Evolutionary conservation across 495 filamentous ascomycete species (phyloP).

Genomic region (Parathielavia hyrcaniae): DNA sequence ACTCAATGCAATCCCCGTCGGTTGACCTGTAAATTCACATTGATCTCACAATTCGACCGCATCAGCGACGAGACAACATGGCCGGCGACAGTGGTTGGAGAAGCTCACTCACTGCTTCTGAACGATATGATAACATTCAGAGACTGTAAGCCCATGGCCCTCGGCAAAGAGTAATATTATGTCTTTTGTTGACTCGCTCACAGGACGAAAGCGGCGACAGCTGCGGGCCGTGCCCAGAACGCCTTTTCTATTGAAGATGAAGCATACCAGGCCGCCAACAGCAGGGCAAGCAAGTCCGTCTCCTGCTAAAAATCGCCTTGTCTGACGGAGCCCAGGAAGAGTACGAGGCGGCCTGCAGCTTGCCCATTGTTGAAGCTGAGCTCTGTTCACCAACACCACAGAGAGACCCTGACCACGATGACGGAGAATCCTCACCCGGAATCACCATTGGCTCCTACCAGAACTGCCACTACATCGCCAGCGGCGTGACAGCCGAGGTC

Average conservation of each 20-base stretch:
- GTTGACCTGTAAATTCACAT: neutral
- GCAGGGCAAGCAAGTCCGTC: constrained; percentile 29
- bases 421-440: constrained; percentile 29
- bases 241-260: constrained; percentile 40
- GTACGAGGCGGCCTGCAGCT: constrained; percentile 37
- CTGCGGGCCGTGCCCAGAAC: constrained; percentile 18
- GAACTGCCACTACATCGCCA: constrained; percentile 61
- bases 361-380: neutral
- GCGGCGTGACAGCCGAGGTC: constrained; percentile 77
- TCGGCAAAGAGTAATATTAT: neutral
- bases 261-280: constrained; percentile 39
- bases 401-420: neutral
- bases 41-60: neutral
- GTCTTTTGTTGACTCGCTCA: constrained; percentile 8
- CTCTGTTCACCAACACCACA: neutral
- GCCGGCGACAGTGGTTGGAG: constrained; percentile 20
- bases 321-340: constrained; percentile 35
- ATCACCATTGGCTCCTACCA: constrained; percentile 63
- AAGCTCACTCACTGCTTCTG: constrained; percentile 37
- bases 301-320: neutral
- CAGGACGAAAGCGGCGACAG: constrained; percentile 20
- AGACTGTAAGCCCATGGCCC: constrained; percentile 38
- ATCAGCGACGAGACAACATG: constrained; percentile 17
- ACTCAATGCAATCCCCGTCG: neutral
- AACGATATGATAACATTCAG: constrained; percentile 49